These are phyloP conservation scores for Trebouxiophyceae sp. DNA, from an alignment of 163 green algal species.

Conservation along the genomic window DNA sequence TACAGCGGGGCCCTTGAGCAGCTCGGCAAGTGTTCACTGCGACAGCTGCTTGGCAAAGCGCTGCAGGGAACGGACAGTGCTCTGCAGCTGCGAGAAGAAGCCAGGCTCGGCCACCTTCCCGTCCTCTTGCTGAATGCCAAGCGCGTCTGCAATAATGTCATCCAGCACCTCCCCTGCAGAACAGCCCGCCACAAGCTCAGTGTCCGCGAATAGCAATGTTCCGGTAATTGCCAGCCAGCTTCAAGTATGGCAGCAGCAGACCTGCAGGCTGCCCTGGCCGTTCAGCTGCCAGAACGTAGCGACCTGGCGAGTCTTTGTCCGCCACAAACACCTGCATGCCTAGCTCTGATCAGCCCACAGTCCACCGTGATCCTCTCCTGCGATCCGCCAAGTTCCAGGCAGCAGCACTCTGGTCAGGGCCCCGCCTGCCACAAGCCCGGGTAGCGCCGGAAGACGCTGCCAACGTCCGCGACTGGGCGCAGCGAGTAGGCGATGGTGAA, in stretches of 20 bases:
- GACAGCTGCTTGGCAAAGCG: conserved; percentile 32
- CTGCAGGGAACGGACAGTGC: conserved; percentile 41
- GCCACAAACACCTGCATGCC: conserved; percentile 43
- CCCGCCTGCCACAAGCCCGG: conserved; percentile 71
- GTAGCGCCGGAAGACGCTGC: conserved; percentile 80
- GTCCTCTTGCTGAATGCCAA: conserved; percentile 13
- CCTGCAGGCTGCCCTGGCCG: conserved; percentile 28
- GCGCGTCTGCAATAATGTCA: conserved; percentile 51
- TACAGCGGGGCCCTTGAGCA: too few relatives aligned
- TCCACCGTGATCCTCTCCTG: neutral
- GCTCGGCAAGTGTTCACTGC: too few relatives aligned
- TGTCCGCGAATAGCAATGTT: too few relatives aligned
- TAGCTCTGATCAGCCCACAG: neutral
- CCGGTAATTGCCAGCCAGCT: too few relatives aligned
- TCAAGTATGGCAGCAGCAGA: too few relatives aligned
- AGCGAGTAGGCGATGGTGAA: conserved; percentile 83
- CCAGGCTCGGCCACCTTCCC: neutral
- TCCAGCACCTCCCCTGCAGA: conserved; percentile 62
- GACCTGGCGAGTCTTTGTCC: conserved; percentile 45
- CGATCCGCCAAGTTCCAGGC: neutral
- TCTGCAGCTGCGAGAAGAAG: conserved; percentile 28
- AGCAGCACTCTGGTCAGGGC: neutral
- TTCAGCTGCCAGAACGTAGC: conserved; percentile 56
- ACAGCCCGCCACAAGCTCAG: too few relatives aligned
- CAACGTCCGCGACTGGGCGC: conserved; percentile 72